A percentile compares a stretch with the other conserved stretches of the same genome.
phyloP scores from a whole-genome alignment of 2,329 filamentous ascomycete genomes.

The Mycosphaerella sp. region DNA sequence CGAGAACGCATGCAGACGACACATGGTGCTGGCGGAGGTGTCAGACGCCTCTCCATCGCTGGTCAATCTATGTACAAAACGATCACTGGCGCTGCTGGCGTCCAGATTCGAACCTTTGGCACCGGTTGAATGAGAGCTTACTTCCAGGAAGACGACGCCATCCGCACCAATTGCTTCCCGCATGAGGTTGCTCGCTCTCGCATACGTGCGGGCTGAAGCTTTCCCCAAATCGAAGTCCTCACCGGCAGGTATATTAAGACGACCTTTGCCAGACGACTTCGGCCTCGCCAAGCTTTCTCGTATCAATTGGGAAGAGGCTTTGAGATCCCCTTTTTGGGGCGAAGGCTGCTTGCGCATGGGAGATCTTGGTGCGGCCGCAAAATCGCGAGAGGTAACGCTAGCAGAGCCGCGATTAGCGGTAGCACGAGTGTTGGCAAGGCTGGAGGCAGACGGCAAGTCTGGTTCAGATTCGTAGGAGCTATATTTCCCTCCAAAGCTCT shows the following conservation, averaged over 20 bases:
- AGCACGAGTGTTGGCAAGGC: not conserved
- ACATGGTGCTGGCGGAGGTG: not conserved
- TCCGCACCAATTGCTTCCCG: conserved; percentile 43
- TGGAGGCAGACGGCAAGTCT: not conserved
- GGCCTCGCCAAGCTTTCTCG: not conserved
- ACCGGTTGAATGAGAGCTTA: not conserved
- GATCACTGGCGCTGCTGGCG: not conserved
- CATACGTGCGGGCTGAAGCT: conserved; percentile 33
- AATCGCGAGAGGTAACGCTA: not conserved
- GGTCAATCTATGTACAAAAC: not conserved
- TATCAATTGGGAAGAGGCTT: not conserved
- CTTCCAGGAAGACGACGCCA: conserved; percentile 42
- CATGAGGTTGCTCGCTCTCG: conserved; percentile 26
- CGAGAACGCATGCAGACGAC: not conserved
- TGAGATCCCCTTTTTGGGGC: not conserved
- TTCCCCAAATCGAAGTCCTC: not conserved
- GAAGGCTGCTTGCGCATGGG: not conserved
- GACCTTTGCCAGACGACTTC: not conserved
- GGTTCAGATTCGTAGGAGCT: not conserved
- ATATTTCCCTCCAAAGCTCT: not conserved
- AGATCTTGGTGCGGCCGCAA: not conserved
- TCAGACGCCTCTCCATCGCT: not conserved
- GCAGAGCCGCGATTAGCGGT: not conserved
- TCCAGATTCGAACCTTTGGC: not conserved
- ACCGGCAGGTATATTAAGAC: not conserved